A percentile compares a stretch with the other conserved stretches of the same genome.
phyloP scores from a whole-genome alignment of 805 yeast species.

The Cyberlindnera euphorbiiphila region DNA sequence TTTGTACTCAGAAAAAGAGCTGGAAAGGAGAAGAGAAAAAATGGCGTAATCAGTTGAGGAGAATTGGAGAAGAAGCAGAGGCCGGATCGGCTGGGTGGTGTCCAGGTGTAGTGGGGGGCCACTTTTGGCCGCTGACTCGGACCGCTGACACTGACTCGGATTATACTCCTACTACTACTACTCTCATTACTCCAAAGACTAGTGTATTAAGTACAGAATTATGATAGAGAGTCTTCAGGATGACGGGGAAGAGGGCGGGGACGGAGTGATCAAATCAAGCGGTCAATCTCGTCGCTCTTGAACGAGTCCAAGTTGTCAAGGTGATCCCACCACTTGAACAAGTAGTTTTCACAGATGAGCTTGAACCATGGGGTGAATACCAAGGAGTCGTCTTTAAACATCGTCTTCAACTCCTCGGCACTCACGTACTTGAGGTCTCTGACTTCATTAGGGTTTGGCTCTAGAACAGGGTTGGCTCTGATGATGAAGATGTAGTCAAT shows the following conservation, averaged over 20 bases:
- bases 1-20: too few species aligned
- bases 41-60: slow-evolving; percentile 10
- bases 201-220: too few species aligned
- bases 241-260: background rate
- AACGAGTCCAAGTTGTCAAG: slow-evolving; percentile 55
- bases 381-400: slow-evolving; percentile 68
- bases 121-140: slow-evolving; percentile 3
- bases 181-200: background rate
- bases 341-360: slow-evolving; percentile 84
- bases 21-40: slow-evolving; percentile 2
- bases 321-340: slow-evolving; percentile 92
- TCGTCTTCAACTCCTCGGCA: slow-evolving; percentile 57
- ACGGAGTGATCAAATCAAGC: slow-evolving; percentile 17
- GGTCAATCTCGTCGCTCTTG: slow-evolving; percentile 34
- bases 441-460: slow-evolving; percentile 79
- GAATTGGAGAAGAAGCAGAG: too few species aligned
- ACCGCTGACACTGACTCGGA: slow-evolving; percentile 3
- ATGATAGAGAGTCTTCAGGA: background rate
- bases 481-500: slow-evolving; percentile 90
- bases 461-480: slow-evolving; percentile 47
- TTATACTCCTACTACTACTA: background rate
- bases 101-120: slow-evolving; percentile 14
- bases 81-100: slow-evolving; percentile 2
- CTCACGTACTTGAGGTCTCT: slow-evolving; percentile 75
- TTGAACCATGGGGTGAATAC: slow-evolving; percentile 98